Evolutionary conservation across 805 yeast species (phyloP), one percentile per base, ranked within the genome.

Genomic region (Nakazawaea molendinolei): DNA sequence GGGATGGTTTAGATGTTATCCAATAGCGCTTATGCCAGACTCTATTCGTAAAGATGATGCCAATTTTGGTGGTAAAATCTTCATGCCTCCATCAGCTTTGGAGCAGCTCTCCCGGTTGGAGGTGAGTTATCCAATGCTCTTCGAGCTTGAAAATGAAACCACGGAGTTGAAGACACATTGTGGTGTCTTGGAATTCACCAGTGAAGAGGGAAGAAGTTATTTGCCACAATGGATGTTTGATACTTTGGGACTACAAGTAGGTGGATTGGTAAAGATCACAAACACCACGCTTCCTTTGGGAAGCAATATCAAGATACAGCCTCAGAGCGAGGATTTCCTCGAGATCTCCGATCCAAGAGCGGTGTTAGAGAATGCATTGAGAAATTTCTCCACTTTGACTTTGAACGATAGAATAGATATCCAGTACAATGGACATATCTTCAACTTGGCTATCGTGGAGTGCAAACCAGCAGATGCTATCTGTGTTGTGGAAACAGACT

Each of bases 341-440:
- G 97, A 92, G 33, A 92, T 92, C 6, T 73, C 89, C 2, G 97
- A 92, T 53, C 98, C 97, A 12, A 87, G 87, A 54, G 97, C 98
- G 0, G 98, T 92, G 3, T 61, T 92, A 44, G 99, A 92, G 58
- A 89, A 86, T 51, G 95, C 89, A 0, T 67, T 92, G 47, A 69
- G 97, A 44, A 84, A 84, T 52, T 92, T 92, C 52, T 80, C 95
- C 9, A 86, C 97, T 0, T 65, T 92, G 43, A 83, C 95, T 0
- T 78, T 83, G 7, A 72, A 76, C 47, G 99, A 92, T 60, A 67
- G 86, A 14, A 80, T 92, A 48, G 92, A 87, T 53, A 71, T 92
- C 41, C 70, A 73, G 46, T 92, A 92, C 61, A 92, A 92, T 52
- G 82, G 82, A 45, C 74, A 79, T 16, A 63, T 75, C 2, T 92